Evolutionary conservation across 176 grass and related monocot genomes (phyloP).

Genomic region (Phragmites australis): DNA sequence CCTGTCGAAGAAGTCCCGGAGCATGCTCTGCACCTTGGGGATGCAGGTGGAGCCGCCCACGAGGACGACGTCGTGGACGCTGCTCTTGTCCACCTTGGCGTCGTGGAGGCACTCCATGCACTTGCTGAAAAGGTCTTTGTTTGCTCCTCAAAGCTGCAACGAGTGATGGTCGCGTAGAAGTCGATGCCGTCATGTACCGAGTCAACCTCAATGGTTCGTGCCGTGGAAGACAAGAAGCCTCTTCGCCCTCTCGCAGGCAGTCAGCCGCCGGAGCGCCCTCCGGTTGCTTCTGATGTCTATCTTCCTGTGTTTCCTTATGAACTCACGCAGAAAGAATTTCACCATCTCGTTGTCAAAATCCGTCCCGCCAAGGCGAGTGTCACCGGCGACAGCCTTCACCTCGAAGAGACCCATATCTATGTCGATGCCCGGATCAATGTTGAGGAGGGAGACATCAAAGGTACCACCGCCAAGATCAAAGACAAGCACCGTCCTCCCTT

Average conservation of each 20-base stretch:
- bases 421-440: not conserved
- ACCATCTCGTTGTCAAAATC: conserved; percentile 57
- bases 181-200: conserved; percentile 41
- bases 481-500: conserved; percentile 51
- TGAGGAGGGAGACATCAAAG: conserved; percentile 52
- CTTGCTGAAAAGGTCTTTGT: conserved; percentile 48
- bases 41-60: conserved; percentile 64
- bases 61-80: conserved; percentile 49
- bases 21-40: conserved; percentile 43
- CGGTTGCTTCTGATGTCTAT: conserved; percentile 43
- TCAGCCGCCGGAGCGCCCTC: conserved; percentile 36
- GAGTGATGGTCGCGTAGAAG: conserved; percentile 37
- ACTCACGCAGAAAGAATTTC: conserved; percentile 51
- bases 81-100: conserved; percentile 49
- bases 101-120: conserved; percentile 50
- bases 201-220: conserved; percentile 50
- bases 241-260: conserved; percentile 67
- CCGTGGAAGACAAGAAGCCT: conserved; percentile 41
- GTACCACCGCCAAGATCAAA: conserved; percentile 65
- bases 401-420: not conserved
- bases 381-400: conserved; percentile 42
- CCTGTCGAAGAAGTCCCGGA: conserved; percentile 44
- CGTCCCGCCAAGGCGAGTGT: conserved; percentile 38
- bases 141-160: conserved; percentile 46
- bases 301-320: conserved; percentile 49